Evolutionary conservation across 306 rosid genomes (phyloP).

Genomic region (Argentina anserina): DNA sequence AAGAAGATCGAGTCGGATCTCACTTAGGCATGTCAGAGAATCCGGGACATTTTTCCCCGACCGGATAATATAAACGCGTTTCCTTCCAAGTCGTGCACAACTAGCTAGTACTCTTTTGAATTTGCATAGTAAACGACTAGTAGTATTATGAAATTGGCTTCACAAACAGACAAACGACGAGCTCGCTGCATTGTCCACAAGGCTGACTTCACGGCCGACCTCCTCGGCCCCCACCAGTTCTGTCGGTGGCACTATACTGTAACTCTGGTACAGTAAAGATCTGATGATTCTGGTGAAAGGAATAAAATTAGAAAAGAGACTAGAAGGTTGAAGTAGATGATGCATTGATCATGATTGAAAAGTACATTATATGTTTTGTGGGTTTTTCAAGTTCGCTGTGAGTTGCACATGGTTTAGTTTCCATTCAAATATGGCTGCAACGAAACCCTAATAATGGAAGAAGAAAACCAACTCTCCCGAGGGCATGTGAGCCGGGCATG

Average conservation of each 20-base stretch:
- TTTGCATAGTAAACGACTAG: not conserved
- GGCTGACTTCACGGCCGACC: conserved; percentile 8
- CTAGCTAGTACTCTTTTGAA: not conserved
- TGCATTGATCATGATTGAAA: not conserved
- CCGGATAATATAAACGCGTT: conserved; percentile 8
- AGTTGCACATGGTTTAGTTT: conserved; percentile 3
- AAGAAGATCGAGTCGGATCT: not conserved
- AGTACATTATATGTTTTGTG: not conserved
- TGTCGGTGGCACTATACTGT: conserved; percentile 8
- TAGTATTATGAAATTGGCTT: not conserved
- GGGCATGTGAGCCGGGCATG: conserved; percentile 23
- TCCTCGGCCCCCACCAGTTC: not conserved
- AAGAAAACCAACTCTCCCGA: not conserved
- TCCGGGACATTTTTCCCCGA: not conserved
- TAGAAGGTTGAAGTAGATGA: not conserved
- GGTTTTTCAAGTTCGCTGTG: not conserved
- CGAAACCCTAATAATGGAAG: conserved; percentile 2
- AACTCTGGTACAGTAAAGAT: not conserved
- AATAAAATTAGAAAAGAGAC: not conserved
- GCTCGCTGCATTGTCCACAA: not conserved
- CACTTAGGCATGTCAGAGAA: not conserved
- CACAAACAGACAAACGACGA: not conserved
- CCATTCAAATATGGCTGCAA: not conserved
- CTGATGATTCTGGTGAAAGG: not conserved
- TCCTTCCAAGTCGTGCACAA: not conserved